Evolutionary conservation across 805 yeast species (phyloP).

Genomic region (Candida odintsovae): DNA sequence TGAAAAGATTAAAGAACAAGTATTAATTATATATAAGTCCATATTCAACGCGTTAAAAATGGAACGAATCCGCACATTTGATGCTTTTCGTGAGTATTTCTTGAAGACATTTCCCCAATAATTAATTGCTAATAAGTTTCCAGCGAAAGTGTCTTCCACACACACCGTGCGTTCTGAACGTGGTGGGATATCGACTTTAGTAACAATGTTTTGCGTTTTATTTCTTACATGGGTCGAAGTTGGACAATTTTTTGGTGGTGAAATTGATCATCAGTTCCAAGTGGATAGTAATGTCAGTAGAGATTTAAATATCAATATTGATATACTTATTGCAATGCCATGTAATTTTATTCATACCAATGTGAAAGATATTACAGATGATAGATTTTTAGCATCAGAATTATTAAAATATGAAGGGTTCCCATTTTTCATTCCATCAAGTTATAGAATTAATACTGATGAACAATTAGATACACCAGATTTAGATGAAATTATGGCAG

Average conservation of each 20-base stretch:
- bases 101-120: not conserved
- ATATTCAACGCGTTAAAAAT: too few relatives aligned
- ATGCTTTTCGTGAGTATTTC: conserved; percentile 59
- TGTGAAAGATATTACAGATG: conserved; percentile 73
- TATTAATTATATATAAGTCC: too few relatives aligned
- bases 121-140: conserved; percentile 3
- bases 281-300: conserved; percentile 61
- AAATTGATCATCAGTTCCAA: conserved; percentile 66
- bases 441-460: conserved; percentile 40
- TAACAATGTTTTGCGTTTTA: conserved; percentile 55
- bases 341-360: conserved; percentile 72
- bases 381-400: conserved; percentile 73
- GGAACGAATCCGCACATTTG: conserved; percentile 44
- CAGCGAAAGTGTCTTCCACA: conserved; percentile 63
- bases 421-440: conserved; percentile 46
- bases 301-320: conserved; percentile 66
- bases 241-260: conserved; percentile 82
- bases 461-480: conserved; percentile 51
- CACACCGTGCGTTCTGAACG: conserved; percentile 69
- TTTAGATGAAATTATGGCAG: conserved; percentile 59
- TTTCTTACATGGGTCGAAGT: conserved; percentile 78
- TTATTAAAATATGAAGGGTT: conserved; percentile 65
- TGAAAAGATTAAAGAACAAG: too few relatives aligned
- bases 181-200: conserved; percentile 69
- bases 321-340: conserved; percentile 76